Conservation (phyloP, 208 protist genomes). For the Leishmania braziliensis region DNA sequence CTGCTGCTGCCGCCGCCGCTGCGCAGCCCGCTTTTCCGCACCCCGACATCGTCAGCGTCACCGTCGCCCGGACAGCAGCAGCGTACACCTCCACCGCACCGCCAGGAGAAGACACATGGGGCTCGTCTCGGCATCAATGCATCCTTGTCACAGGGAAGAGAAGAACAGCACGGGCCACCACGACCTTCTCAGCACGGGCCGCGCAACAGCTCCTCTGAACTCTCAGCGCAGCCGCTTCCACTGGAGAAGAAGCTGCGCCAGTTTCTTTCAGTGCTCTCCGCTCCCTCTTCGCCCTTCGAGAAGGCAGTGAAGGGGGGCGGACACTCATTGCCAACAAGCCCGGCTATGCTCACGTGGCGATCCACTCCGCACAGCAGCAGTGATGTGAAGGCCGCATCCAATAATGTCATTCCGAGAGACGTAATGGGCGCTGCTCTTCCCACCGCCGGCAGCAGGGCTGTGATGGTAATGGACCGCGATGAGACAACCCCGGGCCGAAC, state of each 20-base stretch:
- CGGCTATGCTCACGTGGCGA: not conserved
- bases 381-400: not conserved
- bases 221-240: not conserved
- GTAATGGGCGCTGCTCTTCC: not conserved
- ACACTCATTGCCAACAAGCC: not conserved
- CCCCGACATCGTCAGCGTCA: slow-evolving; percentile 1
- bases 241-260: slow-evolving; percentile 14
- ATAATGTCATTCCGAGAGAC: not conserved
- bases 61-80: slow-evolving; percentile 10
- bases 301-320: not conserved
- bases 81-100: slow-evolving; percentile 2
- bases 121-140: slow-evolving; percentile 8
- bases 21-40: slow-evolving; percentile 23
- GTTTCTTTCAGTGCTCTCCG: not conserved
- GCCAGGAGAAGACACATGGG: not conserved
- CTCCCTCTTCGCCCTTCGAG: slow-evolving; percentile 1
- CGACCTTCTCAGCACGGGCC: not conserved
- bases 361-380: not conserved
- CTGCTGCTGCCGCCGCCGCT: slow-evolving; percentile 21
- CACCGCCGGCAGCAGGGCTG: not conserved
- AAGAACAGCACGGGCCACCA: not conserved
- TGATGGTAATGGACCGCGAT: not conserved
- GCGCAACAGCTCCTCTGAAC: not conserved
- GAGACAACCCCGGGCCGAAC: slow-evolving; percentile 8
- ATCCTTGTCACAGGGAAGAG: not conserved